Evolutionary conservation across 106 monocot species (phyloP).

Genomic region (Phalaenopsis aphrodite): DNA sequence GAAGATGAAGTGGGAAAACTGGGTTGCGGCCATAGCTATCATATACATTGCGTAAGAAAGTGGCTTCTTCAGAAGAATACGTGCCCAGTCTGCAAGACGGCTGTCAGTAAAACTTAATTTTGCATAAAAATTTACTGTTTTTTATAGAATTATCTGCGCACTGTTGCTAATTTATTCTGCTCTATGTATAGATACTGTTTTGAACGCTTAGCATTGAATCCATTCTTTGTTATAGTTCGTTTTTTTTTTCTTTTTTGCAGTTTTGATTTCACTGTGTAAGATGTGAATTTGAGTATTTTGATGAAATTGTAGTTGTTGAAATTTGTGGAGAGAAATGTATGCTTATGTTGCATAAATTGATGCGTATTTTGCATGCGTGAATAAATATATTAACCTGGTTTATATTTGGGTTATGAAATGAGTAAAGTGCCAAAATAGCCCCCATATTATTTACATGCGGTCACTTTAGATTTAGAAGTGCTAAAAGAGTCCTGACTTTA

Average conservation of each 20-base stretch:
- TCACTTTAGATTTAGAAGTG: too few species aligned
- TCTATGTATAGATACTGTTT: not conserved
- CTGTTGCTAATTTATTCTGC: not conserved
- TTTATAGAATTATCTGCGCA: not conserved
- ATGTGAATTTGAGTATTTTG: too few species aligned
- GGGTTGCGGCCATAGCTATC: conserved; percentile 77
- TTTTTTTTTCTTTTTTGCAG: not conserved
- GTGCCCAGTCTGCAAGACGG: conserved; percentile 90
- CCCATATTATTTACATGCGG: too few species aligned
- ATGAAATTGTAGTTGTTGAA: too few species aligned
- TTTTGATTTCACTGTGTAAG: too few species aligned
- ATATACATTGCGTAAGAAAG: conserved; percentile 75
- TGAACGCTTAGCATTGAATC: conserved; percentile 3
- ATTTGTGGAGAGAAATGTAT: too few species aligned
- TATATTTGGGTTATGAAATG: too few species aligned
- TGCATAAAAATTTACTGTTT: not conserved
- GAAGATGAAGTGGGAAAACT: conserved; percentile 77
- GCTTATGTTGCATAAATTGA: too few species aligned
- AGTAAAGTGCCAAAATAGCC: too few species aligned
- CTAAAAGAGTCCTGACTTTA: too few species aligned
- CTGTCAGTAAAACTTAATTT: conserved; percentile 35
- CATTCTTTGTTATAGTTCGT: conserved; percentile 7
- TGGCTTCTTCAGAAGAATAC: conserved; percentile 91
- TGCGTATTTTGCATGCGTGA: too few species aligned
- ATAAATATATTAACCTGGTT: too few species aligned